Conservation (phyloP, 257 asterid species). For the Coffea canephora region DNA sequence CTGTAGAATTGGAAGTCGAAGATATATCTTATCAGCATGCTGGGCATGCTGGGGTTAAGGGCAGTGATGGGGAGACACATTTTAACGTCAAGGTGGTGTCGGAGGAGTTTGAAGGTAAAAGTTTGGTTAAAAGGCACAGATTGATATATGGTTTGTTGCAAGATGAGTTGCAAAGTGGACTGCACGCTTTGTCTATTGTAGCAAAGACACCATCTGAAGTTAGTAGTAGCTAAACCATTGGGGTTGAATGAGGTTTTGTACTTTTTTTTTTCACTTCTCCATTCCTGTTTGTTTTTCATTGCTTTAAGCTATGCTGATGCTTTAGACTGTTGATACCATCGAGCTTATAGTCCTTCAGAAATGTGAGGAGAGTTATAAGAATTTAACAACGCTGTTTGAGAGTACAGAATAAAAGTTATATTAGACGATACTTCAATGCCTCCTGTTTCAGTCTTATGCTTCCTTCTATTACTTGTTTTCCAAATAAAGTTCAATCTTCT, state of each 20-base stretch:
- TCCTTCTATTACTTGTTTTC: neutral
- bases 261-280: conserved; percentile 9
- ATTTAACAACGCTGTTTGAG: conserved; percentile 2
- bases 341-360: neutral
- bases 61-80: conserved; percentile 84
- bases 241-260: conserved; percentile 25
- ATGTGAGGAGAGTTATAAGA: conserved; percentile 4
- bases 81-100: conserved; percentile 73
- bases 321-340: neutral
- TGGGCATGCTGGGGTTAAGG: conserved; percentile 70
- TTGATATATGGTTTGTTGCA: conserved; percentile 69
- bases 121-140: conserved; percentile 91
- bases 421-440: neutral
- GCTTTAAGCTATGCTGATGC: conserved; percentile 12
- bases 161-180: conserved; percentile 71
- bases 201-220: conserved; percentile 77
- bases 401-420: neutral
- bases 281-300: neutral
- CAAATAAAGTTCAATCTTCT: neutral
- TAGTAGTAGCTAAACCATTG: conserved; percentile 24
- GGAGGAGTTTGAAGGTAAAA: conserved; percentile 75
- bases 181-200: conserved; percentile 72
- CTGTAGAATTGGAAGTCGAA: conserved; percentile 55
- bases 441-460: neutral
- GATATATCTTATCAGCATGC: conserved; percentile 89